Evolutionary conservation across 2,329 filamentous ascomycete species (phyloP).

Genomic region (Dactylellina cionopaga): DNA sequence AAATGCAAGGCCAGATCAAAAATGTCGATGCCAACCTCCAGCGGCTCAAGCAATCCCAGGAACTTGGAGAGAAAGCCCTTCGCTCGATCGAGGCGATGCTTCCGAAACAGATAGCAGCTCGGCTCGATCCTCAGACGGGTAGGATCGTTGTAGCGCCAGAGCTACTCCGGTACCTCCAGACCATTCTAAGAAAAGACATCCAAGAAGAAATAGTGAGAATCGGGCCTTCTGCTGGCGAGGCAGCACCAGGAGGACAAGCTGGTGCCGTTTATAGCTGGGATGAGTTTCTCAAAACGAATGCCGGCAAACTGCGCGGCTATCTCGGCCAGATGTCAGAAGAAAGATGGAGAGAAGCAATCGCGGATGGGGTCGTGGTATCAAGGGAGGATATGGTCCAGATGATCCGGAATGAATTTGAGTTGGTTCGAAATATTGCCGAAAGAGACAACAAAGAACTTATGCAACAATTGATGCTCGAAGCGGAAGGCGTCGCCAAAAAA

Average conservation of each 20-base stretch:
- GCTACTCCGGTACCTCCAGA: conserved; percentile 31
- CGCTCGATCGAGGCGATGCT: conserved; percentile 23
- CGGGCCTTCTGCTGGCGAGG: not conserved
- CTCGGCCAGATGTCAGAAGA: conserved; percentile 40
- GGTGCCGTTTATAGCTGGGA: conserved; percentile 28
- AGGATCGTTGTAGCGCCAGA: conserved; percentile 37
- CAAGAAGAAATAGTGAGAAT: conserved; percentile 18
- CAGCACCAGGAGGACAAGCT: not conserved
- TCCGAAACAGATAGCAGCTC: conserved; percentile 36
- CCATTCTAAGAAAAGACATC: conserved; percentile 22
- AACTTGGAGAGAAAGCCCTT: conserved; percentile 22
- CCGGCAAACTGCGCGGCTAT: conserved; percentile 30
- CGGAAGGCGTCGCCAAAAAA: conserved; percentile 18
- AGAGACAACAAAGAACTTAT: conserved; percentile 14
- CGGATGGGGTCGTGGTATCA: conserved; percentile 34
- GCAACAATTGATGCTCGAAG: conserved; percentile 15
- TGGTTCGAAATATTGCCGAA: conserved; percentile 30
- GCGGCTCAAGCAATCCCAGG: conserved; percentile 24
- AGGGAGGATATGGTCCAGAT: conserved; percentile 37
- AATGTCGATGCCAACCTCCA: conserved; percentile 25
- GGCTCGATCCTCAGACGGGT: conserved; percentile 32
- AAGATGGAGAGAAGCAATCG: conserved; percentile 38
- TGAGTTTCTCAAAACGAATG: conserved; percentile 34
- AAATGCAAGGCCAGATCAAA: conserved; percentile 23
- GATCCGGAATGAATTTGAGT: conserved; percentile 28